Base-by-base conservation (phyloP, 495 filamentous ascomycete species). In the Penicillium samsonianum region DNA sequence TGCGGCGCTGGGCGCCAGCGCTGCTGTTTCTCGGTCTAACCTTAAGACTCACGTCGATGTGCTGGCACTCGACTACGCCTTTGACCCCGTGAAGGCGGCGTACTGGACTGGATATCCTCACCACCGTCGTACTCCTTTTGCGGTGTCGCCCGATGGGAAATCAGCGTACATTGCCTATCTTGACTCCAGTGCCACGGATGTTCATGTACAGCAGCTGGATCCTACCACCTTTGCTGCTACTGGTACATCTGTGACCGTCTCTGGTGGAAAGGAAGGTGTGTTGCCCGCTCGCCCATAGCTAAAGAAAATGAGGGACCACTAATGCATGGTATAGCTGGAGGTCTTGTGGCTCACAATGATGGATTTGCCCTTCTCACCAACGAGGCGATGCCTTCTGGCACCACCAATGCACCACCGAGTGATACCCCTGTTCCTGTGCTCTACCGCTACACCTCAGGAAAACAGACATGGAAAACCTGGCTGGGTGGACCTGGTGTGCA, bases 21-120 rank as follows among this genome's bases (percentile, higher is more conserved):
- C 67, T 40, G 60, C 53, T 20, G 53, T 73, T 17, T 55, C 63
- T 26, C 49, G 54, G 33, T 69, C 67, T 14, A 67, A 66, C 45
- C 62, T 81, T 20, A 62, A 72, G 53, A 79, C 72, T 40, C 65
- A 74, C 41, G 70, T 74, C 49, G 71, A 79, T 63, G 69, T 71
- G 54, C 67, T 82, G 55, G 64, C 68, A 50, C 67, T 81, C 19
- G 63, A 67, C 47, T 65, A 60, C 37, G 53, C 66, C 19, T 82
- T 82, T 59, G 74, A 80, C 55, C 80, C 80, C 11, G 72, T 83
- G 28, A 76, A 78, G 59, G 69, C 67, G 0, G 71, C 77, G 20
- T 83, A 83, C 71, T 82, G 80, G 80, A 81, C 80, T 35, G 72
- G 70, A 4, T 74, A 76, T 45, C 78, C 77, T 45, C 81, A 84